Evolutionary conservation across 2,329 filamentous ascomycete species (phyloP).

Genomic region (Cercospora sp.): DNA sequence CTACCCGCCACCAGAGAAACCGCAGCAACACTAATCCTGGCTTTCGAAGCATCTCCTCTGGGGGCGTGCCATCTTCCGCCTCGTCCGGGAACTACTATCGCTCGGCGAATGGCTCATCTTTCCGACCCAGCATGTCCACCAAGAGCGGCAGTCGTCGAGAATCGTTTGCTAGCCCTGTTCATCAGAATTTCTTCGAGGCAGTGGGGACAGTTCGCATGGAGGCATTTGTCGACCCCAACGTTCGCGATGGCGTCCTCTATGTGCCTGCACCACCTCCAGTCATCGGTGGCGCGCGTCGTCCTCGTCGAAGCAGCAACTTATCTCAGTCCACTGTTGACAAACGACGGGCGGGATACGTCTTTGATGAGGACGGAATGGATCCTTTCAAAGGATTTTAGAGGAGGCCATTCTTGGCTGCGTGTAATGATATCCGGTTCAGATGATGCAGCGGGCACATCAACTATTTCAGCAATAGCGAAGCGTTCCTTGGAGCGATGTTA

Average conservation of each 20-base stretch:
- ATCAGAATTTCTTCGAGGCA: conserved; percentile 73
- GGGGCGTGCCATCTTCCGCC: conserved; percentile 44
- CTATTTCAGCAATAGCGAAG: not conserved
- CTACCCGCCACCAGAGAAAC: conserved; percentile 70
- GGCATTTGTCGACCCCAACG: conserved; percentile 72
- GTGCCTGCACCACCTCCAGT: conserved; percentile 34
- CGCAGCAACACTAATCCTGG: conserved; percentile 85
- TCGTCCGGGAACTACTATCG: conserved; percentile 23
- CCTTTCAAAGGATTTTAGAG: conserved; percentile 40
- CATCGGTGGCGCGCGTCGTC: conserved; percentile 23
- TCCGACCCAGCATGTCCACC: conserved; percentile 30
- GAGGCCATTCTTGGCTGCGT: not conserved
- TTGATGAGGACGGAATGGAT: conserved; percentile 39
- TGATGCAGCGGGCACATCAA: conserved; percentile 5
- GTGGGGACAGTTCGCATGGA: conserved; percentile 95
- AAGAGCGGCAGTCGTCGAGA: conserved; percentile 31
- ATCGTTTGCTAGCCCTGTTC: conserved; percentile 32
- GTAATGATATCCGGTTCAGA: conserved; percentile 5
- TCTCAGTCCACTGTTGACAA: conserved; percentile 36
- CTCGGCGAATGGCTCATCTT: conserved; percentile 28
- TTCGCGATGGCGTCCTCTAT: conserved; percentile 36
- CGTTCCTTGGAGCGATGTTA: not conserved
- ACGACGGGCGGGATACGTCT: conserved; percentile 37
- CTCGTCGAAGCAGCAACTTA: conserved; percentile 33
- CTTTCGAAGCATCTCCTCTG: conserved; percentile 74